Percentiles rank a stretch among this genome's conserved stretches.
Conservation (phyloP, 345 rosid genomes). For the Geranium rotundifolium region DNA sequence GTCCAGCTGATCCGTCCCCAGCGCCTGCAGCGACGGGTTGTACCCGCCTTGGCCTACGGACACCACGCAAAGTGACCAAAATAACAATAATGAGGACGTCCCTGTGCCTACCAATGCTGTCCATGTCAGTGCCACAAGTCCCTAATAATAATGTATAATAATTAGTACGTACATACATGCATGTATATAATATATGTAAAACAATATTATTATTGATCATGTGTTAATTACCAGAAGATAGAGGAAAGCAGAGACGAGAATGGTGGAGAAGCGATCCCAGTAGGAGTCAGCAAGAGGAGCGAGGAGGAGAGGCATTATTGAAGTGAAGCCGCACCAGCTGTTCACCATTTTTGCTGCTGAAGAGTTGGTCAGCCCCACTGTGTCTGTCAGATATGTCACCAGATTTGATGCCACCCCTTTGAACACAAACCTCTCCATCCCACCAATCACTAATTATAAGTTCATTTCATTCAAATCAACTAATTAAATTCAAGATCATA, state of each 20-base stretch:
- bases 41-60: slow-evolving; percentile 78
- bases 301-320: slow-evolving; percentile 63
- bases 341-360: slow-evolving; percentile 82
- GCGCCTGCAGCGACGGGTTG: slow-evolving; percentile 87
- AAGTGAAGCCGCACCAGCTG: slow-evolving; percentile 86
- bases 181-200: no score
- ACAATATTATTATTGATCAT: no score
- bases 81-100: slow-evolving; percentile 43
- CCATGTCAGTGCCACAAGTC: slow-evolving; percentile 67
- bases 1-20: slow-evolving; percentile 79
- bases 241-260: slow-evolving; percentile 59
- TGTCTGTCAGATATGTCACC: slow-evolving; percentile 80
- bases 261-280: slow-evolving; percentile 71
- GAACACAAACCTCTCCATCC: slow-evolving; percentile 90
- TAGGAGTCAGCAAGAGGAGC: slow-evolving; percentile 78
- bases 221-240: slow-evolving; percentile 47
- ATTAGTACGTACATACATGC: no score
- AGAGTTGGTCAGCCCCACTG: slow-evolving; percentile 70
- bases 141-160: slow-evolving; percentile 24
- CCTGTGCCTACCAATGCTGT: slow-evolving; percentile 52
- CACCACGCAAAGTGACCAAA: slow-evolving; percentile 58
- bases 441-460: slow-evolving; percentile 42
- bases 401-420: slow-evolving; percentile 94
- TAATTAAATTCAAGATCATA: no score
- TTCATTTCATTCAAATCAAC: not conserved